These are phyloP conservation scores for Hippophae rhamnoides DNA, from an alignment of 306 rosid species.

Conservation along the genomic window DNA sequence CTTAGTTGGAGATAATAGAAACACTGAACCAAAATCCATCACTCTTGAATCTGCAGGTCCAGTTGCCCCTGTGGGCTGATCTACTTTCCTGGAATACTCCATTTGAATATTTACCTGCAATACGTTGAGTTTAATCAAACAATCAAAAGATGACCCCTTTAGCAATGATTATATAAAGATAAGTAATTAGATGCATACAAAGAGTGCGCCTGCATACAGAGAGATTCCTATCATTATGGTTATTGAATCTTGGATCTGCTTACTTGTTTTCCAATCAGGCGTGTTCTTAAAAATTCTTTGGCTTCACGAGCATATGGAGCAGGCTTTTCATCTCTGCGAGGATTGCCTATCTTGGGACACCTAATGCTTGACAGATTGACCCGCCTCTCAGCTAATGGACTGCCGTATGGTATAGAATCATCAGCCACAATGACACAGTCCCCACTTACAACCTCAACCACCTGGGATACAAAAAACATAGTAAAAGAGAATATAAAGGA, in stretches of 20 bases:
- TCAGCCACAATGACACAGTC: slow-evolving; percentile 89
- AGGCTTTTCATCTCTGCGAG: slow-evolving; percentile 94
- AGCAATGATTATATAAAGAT: no score
- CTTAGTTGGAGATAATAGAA: slow-evolving; percentile 45
- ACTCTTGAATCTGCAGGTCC: slow-evolving; percentile 67
- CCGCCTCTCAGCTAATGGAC: slow-evolving; percentile 88
- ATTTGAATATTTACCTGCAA: slow-evolving; percentile 87
- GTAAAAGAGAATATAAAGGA: not conserved
- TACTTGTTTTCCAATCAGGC: slow-evolving; percentile 87
- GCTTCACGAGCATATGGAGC: slow-evolving; percentile 99
- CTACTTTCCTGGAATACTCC: slow-evolving; percentile 87
- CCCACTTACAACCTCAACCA: slow-evolving; percentile 98
- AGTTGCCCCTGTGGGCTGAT: slow-evolving; percentile 27
- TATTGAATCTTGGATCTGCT: slow-evolving; percentile 5
- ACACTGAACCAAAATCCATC: slow-evolving; percentile 97
- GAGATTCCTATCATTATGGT: no score
- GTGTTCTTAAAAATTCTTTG: slow-evolving; percentile 86
- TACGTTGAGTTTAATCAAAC: not conserved
- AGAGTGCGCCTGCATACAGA: not conserved
- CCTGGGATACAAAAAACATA: slow-evolving; percentile 38
- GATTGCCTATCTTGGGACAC: slow-evolving; percentile 95
- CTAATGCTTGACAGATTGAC: slow-evolving; percentile 97
- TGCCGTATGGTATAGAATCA: slow-evolving; percentile 81
- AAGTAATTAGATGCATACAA: not conserved
- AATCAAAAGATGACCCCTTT: not conserved